Evolutionary conservation across 495 filamentous ascomycete species (phyloP).

Genomic region (Tuber umbilicatum): DNA sequence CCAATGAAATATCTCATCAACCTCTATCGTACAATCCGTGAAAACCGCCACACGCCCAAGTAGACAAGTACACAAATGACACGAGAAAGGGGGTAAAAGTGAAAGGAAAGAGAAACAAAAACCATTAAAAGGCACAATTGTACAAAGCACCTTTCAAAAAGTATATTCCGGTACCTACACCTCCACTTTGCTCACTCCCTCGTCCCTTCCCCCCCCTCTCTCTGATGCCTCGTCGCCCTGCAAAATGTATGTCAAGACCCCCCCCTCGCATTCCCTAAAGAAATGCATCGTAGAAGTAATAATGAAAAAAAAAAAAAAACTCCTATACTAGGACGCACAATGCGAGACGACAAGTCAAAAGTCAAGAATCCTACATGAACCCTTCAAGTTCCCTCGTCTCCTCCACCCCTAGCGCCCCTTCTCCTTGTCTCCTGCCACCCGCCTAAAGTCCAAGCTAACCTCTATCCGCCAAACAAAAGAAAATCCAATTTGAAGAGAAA

Average conservation of each 20-base stretch:
- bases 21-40: background rate
- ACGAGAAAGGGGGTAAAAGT: background rate
- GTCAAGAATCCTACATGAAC: background rate
- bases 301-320: background rate
- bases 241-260: background rate
- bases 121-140: background rate
- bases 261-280: background rate
- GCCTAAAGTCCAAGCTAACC: background rate
- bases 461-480: constrained; percentile 7
- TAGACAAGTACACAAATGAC: background rate
- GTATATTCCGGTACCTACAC: background rate
- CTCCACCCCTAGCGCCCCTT: background rate
- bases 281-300: background rate
- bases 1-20: background rate
- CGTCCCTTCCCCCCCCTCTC: background rate
- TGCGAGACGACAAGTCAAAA: background rate
- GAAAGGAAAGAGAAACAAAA: background rate
- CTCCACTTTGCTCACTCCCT: background rate
- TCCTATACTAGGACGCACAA: background rate
- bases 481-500: background rate
- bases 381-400: background rate
- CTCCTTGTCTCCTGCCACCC: background rate
- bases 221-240: background rate
- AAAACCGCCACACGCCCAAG: background rate
- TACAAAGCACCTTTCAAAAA: background rate